Evolutionary conservation across 768 basidiomycete species (phyloP), one percentile per base, ranked within the genome.

Genomic region (Tylopilus vinaceipallidus): DNA sequence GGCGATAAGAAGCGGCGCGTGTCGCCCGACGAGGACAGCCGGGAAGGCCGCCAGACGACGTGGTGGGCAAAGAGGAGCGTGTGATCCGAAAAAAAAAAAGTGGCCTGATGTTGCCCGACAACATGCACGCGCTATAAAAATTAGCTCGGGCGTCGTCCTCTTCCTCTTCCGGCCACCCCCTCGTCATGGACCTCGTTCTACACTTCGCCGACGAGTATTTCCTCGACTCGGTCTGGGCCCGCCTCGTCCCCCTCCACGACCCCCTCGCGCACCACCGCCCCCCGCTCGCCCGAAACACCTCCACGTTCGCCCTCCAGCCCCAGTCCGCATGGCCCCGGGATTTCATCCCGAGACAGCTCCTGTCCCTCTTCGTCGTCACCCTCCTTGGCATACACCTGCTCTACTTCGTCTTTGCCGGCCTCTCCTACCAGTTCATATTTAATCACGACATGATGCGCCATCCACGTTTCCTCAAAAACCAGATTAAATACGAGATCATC

Each of bases 381-480:
- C 69, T 89, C 45, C 58, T 91, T 50, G 94, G 94, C 52, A 89
- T 95, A 50, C 80, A 87, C 59, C 20, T 84, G 42, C 78, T 99
- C 40, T 99, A 99, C 70, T 94, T 97, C 71, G 44, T 86, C 22
- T 88, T 98, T 58, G 94, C 93, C n/a, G 73, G 78, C 36, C 68
- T 90, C 22, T 93, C 92, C 3, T 99, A 91, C 72, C 70, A 70
- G 37, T 84, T 77, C 70, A 82, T 98, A 48, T 99, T 98, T 80
- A 93, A 98, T 71, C 88, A 88, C 62, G 88, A 87, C 19, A 97
- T 88, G 92, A 95, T 89, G 86, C 77, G 79, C 27, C 97, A 99
- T 71, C 97, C 97, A 0, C 81, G 90, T 26, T 99, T 95, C 73
- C 75, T 97, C 38, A 86, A 90, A 63, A 82, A 94, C 62, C 97